Evolutionary conservation across 225 moss, liverwort and hornwort genomes (phyloP), one percentile per base, ranked within the genome.

Genomic region (Bryoerythrophyllum caledonicum): DNA sequence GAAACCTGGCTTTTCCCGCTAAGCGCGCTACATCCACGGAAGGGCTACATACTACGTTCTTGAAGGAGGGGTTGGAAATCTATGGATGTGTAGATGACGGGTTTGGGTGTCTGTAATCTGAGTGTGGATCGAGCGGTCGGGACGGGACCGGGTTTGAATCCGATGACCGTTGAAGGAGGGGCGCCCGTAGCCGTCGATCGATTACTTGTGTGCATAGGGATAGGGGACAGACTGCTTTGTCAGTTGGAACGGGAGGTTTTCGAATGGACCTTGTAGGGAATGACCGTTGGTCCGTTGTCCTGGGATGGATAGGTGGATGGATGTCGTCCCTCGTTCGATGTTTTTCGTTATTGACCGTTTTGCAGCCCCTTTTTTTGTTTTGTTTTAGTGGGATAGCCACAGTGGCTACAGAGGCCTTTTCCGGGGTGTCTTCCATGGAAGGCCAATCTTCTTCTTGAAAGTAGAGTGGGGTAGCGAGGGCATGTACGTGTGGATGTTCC

Each of bases 1-100:
- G 49, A 74, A 74, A 19, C 38, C 34, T 35, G 6, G 12, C 13
- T 24, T 32, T 64, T 74, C 74, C 64, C 74, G 74, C 74, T 64
- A 64, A 53, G 6, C 37, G 17, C 74, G 20, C 40, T 26, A 3
- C 1, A 55, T 55, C 21, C 2, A 3, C 0, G 54, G 54, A 23
- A 0, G 1, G 23, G 9, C 1, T 10, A 55, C 54, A 55, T 23
- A 23, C 3, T 8, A 3, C 23, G 54, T 55, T 55, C 54, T 55
- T 55, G 54, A 4, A 55, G 23, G n/a, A n/a, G n/a, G n/a, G n/a
- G n/a, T n/a, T n/a, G n/a, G n/a, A n/a, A n/a, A n/a, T n/a, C n/a
- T n/a, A n/a, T n/a, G n/a, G n/a, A n/a, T n/a, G n/a, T n/a, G n/a
- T n/a, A n/a, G n/a, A n/a, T n/a, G n/a, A 55, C 54, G 9, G 9